phyloP scores from a whole-genome alignment of 495 filamentous ascomycete genomes.

The Achaetomiella virescens region DNA sequence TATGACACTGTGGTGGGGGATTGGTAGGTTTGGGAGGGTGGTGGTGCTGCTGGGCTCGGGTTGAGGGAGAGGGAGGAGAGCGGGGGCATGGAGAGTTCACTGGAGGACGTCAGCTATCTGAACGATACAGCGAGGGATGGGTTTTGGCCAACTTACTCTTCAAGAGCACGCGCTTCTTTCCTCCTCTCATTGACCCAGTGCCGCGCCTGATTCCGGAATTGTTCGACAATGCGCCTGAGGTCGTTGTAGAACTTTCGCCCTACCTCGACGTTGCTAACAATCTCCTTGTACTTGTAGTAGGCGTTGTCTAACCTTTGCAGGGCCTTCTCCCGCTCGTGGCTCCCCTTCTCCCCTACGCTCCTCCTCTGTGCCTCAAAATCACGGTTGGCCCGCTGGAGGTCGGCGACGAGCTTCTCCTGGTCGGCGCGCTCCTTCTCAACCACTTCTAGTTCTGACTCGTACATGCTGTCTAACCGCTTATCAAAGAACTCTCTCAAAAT shows the following conservation, averaged over 20 bases:
- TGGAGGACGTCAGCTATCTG: slow-evolving; percentile 15
- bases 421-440: slow-evolving; percentile 66
- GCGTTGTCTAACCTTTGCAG: slow-evolving; percentile 87
- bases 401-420: slow-evolving; percentile 63
- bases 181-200: slow-evolving; percentile 74
- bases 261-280: slow-evolving; percentile 79
- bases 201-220: slow-evolving; percentile 66
- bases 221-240: slow-evolving; percentile 72
- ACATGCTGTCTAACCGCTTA: slow-evolving; percentile 62
- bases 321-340: slow-evolving; percentile 73
- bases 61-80: slow-evolving; percentile 39
- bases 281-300: slow-evolving; percentile 91
- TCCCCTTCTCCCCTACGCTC: slow-evolving; percentile 64
- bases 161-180: slow-evolving; percentile 71
- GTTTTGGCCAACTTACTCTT: slow-evolving; percentile 47
- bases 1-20: slow-evolving; percentile 16
- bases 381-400: slow-evolving; percentile 67
- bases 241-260: slow-evolving; percentile 97
- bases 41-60: slow-evolving; percentile 1
- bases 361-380: slow-evolving; percentile 63
- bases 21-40: slow-evolving; percentile 17
- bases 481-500: slow-evolving; percentile 93
- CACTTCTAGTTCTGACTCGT: slow-evolving; percentile 66
- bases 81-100: slow-evolving; percentile 47
- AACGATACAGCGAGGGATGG: neutral